Percentiles rank a stretch among this genome's conserved stretches.
These are phyloP conservation scores for Kwoniella europaea DNA, from an alignment of 768 basidiomycete species.

Conservation along the genomic window DNA sequence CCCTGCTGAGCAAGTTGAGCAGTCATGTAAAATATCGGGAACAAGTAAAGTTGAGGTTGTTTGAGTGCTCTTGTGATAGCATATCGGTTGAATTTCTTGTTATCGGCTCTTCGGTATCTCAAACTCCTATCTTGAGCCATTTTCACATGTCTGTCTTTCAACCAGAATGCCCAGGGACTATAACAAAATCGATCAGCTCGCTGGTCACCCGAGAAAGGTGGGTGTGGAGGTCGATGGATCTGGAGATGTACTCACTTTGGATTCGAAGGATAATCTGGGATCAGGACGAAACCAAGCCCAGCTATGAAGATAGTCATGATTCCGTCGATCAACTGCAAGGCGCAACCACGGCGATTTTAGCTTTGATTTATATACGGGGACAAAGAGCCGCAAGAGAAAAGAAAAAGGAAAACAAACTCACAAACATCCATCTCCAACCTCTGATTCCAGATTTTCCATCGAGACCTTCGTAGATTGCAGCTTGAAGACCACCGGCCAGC, in stretches of 20 bases:
- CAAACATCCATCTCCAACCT: conserved; percentile 12
- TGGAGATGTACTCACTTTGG: conserved; percentile 3
- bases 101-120: conserved; percentile 36
- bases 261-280: conserved; percentile 1
- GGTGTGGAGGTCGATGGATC: not conserved
- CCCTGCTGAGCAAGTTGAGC: conserved; percentile 43
- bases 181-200: not conserved
- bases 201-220: not conserved
- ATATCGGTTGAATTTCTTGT: conserved; percentile 39
- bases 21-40: conserved; percentile 39
- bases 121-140: conserved; percentile 34
- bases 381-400: not conserved
- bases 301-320: conserved; percentile 13
- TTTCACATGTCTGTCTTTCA: conserved; percentile 32
- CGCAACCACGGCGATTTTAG: not conserved
- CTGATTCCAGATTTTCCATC: not conserved
- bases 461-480: conserved; percentile 1
- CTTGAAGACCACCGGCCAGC: conserved; percentile 2
- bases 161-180: conserved; percentile 50
- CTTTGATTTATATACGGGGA: not conserved
- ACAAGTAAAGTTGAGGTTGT: conserved; percentile 41
- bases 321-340: not conserved
- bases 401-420: too few species aligned
- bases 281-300: not conserved
- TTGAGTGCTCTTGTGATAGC: conserved; percentile 36